Conservation (phyloP, 2,329 filamentous ascomycete genomes). For the Aspergillus tanneri region DNA sequence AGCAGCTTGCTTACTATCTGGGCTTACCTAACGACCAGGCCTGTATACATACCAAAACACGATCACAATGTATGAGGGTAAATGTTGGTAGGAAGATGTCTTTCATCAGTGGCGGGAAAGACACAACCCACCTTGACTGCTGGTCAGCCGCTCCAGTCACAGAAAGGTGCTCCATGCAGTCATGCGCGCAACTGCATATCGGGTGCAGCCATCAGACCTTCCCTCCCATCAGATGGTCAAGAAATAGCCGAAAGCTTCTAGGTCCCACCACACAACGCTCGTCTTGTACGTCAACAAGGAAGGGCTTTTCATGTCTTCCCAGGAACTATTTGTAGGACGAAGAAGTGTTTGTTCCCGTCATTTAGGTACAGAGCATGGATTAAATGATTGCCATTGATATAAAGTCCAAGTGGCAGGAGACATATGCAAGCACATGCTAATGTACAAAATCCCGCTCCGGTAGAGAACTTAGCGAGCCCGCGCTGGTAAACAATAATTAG, state of each 20-base stretch:
- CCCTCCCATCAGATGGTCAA: conserved; percentile 2
- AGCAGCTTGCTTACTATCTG: neutral
- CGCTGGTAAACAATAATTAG: conserved; percentile 10
- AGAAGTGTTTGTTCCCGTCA: neutral
- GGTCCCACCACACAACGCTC: neutral
- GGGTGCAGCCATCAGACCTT: conserved; percentile 8
- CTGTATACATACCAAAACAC: neutral
- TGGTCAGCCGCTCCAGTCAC: conserved; percentile 21
- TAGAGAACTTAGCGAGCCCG: conserved; percentile 13
- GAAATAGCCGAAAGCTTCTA: neutral
- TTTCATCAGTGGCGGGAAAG: neutral
- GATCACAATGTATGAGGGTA: neutral
- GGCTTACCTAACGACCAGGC: neutral
- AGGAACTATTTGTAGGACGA: neutral
- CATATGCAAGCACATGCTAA: conserved; percentile 8
- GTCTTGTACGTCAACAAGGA: neutral
- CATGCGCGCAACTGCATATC: conserved; percentile 18
- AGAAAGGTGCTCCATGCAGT: conserved; percentile 9
- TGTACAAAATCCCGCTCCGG: conserved; percentile 9
- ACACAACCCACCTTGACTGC: neutral
- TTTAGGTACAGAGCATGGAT: neutral
- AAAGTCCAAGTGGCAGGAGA: no score
- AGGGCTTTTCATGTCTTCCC: neutral
- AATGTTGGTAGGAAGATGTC: neutral
- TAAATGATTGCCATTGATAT: no score